Percentiles rank a stretch among this genome's conserved stretches.
These are phyloP conservation scores for Thuja plicata DNA, from an alignment of 83 land plant species.

Conservation along the genomic window DNA sequence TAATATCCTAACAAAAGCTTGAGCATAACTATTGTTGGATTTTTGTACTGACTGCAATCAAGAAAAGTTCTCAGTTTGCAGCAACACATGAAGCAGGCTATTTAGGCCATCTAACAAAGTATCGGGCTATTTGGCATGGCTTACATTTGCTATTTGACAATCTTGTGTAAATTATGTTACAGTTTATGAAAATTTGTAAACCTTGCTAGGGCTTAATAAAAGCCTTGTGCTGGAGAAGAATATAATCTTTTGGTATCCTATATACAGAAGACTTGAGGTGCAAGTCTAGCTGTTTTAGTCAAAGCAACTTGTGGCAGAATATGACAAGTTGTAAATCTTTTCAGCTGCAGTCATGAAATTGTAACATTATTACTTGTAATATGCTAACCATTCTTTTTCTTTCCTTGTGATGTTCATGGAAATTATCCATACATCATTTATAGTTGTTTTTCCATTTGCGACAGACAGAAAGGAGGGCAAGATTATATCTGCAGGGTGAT, in stretches of 20 bases:
- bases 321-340: constrained; percentile 4
- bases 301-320: neutral
- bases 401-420: neutral
- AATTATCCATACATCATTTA: neutral
- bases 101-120: neutral
- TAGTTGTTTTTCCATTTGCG: neutral
- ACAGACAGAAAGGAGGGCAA: neutral
- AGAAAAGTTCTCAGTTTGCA: neutral
- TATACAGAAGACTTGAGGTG: neutral
- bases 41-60: neutral
- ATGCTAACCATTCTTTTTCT: constrained; percentile 10
- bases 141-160: neutral
- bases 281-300: neutral
- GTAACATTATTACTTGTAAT: constrained; percentile 10
- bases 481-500: neutral
- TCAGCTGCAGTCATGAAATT: neutral
- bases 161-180: neutral
- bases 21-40: neutral
- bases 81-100: neutral
- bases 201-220: neutral
- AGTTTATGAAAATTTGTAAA: neutral
- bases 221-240: constrained; percentile 2
- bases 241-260: neutral
- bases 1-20: neutral
- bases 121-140: neutral